These are phyloP conservation scores for Colletotrichum magnum DNA, from an alignment of 2,329 filamentous ascomycete species.

Conservation along the genomic window DNA sequence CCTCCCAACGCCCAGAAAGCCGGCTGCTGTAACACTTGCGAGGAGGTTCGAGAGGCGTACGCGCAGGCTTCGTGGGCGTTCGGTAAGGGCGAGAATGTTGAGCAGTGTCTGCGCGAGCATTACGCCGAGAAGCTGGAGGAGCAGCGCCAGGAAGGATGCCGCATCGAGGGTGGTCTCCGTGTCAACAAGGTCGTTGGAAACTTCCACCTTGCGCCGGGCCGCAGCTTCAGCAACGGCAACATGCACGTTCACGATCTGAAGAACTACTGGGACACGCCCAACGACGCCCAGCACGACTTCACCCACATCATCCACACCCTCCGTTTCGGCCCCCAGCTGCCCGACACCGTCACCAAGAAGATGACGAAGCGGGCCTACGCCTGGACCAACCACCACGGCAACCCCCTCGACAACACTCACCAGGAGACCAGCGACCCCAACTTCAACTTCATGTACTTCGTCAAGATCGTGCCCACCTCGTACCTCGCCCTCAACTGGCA, in stretches of 20 bases:
- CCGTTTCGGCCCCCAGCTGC: slow-evolving; percentile 92
- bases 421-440: slow-evolving; percentile 86
- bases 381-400: slow-evolving; percentile 93
- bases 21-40: slow-evolving; percentile 98
- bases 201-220: slow-evolving; percentile 97
- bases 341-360: slow-evolving; percentile 76
- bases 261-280: slow-evolving; percentile 87
- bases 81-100: slow-evolving; percentile 89
- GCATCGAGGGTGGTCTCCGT: slow-evolving; percentile 89
- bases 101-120: slow-evolving; percentile 95
- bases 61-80: slow-evolving; percentile 93
- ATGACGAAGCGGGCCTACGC: slow-evolving; percentile 64
- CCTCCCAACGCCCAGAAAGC: slow-evolving; percentile 80
- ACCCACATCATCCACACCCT: slow-evolving; percentile 90
- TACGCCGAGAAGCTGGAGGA: slow-evolving; percentile 90
- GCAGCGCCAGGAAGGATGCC: slow-evolving; percentile 92
- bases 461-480: slow-evolving; percentile 97
- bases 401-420: slow-evolving; percentile 86
- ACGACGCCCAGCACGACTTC: slow-evolving; percentile 84
- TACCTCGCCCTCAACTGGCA: slow-evolving; percentile 95
- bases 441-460: slow-evolving; percentile 99
- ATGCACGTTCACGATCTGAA: slow-evolving; percentile 98
- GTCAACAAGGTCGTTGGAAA: slow-evolving; percentile 99
- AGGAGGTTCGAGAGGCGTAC: slow-evolving; percentile 96
- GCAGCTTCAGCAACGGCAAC: slow-evolving; percentile 95